These are phyloP conservation scores for Megacollybia marginata DNA, from an alignment of 768 basidiomycete species.

Conservation along the genomic window DNA sequence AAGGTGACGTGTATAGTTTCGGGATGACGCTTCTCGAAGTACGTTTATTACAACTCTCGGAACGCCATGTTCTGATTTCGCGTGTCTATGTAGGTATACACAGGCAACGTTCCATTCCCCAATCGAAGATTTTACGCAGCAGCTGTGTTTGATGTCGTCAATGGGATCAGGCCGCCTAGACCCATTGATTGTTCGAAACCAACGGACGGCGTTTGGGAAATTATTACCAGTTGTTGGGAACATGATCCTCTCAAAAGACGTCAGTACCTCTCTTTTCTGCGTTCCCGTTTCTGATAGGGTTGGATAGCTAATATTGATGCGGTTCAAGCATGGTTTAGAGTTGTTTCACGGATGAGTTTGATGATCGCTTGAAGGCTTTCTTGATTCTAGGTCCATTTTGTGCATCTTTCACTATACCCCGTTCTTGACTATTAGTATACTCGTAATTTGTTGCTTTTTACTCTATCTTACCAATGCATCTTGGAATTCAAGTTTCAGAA, in stretches of 20 bases:
- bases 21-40: constrained; percentile 7
- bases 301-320: not conserved
- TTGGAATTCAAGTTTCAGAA: no score
- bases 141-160: not conserved
- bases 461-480: no score
- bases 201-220: constrained; percentile 5
- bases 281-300: not conserved
- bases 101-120: constrained; percentile 2
- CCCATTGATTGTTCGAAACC: not conserved
- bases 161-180: constrained; percentile 2
- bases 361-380: no score
- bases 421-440: no score
- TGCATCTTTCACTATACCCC: no score
- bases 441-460: no score
- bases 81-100: constrained; percentile 3
- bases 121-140: not conserved
- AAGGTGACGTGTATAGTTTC: constrained; percentile 6
- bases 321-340: not conserved
- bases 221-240: constrained; percentile 7
- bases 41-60: not conserved
- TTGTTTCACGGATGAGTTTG: not conserved
- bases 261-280: not conserved
- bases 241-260: constrained; percentile 5
- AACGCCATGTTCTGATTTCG: not conserved
- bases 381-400: no score